Evolutionary conservation across 2,329 filamentous ascomycete genomes (phyloP), one percentile per base, ranked within the genome.

Genomic region (Arthrobotrys sinensis): DNA sequence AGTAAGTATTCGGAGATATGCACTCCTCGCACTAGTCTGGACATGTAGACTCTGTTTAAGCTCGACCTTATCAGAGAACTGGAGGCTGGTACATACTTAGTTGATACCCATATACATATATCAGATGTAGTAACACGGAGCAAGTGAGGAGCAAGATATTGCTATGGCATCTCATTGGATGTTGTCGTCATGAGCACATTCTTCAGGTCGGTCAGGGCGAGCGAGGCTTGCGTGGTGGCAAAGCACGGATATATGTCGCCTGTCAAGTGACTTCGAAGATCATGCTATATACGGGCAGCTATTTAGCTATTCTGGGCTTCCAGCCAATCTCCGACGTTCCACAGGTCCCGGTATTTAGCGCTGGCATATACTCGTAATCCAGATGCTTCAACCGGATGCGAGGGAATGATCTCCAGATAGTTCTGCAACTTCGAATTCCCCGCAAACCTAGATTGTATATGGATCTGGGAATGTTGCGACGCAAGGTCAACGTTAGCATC

Each of bases 211-310:
- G 40, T 43, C 53, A 53, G 68, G 69, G 45, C 36, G 53, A 53
- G 48, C 48, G 55, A 57, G 55, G 45, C 57, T 69, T 69, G 46
- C 55, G 14, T 43, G 48, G 72, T 69, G 64, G 65, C 64, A 76
- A 70, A 69, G 72, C 21, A 55, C 52, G 53, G 16, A 66, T 73
- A 57, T 62, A 62, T 76, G 72, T 65, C 36, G 46, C 48, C 72
- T 64, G 72, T 76, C 72, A 76, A 76, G 72, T 76, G 72, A 76
- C 72, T 64, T 76, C 45, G 72, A 53, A 69, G 72, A 76, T 76
- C 72, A 48, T 73, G 50, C 69, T 66, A 71, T 73, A 73, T 60
- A 50, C 28, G 38, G 38, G 7, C 55, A 19, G 40, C 34, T 73
- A 65, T 72, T 38, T 43, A 19, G 40, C 34, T 73, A 65, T 72